Conservation (phyloP, 164 flowering plant species). For the Magnolia changhungtana region DNA sequence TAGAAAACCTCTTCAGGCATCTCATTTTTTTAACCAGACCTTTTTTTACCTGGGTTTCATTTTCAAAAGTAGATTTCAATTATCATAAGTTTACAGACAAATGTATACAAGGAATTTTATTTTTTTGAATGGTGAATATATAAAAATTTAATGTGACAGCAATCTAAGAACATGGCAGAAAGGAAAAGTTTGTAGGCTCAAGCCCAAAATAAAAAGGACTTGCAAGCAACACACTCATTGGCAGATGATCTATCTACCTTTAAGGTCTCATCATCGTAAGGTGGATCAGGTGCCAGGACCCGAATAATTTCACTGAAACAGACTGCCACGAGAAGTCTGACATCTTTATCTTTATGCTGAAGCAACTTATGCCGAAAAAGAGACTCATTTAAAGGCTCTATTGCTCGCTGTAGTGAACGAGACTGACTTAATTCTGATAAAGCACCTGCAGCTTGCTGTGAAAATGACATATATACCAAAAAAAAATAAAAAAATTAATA, state of each 20-base stretch:
- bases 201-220: background rate
- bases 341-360: slow-evolving; percentile 72
- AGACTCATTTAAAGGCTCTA: slow-evolving; percentile 53
- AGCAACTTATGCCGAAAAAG: slow-evolving; percentile 49
- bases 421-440: slow-evolving; percentile 69
- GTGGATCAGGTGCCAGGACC: slow-evolving; percentile 84
- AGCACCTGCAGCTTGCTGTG: slow-evolving; percentile 72
- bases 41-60: too few relatives aligned
- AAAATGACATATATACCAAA: slow-evolving; percentile 4
- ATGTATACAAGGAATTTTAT: too few relatives aligned
- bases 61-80: too few relatives aligned
- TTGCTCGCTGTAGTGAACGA: slow-evolving; percentile 28
- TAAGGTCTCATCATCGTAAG: slow-evolving; percentile 54
- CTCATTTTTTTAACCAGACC: too few relatives aligned
- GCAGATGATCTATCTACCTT: slow-evolving; percentile 38
- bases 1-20: too few relatives aligned
- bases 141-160: too few relatives aligned
- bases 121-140: too few relatives aligned
- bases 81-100: too few relatives aligned
- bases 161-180: background rate
- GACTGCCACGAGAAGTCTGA: slow-evolving; percentile 61
- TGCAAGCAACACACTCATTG: background rate
- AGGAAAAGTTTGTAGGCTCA: background rate
- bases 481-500: background rate
- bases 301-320: slow-evolving; percentile 80